A percentile compares a stretch with the other conserved stretches of the same genome.
Conservation (phyloP, 495 filamentous ascomycete species). For the Pseudoneurospora amorphoporcata region DNA sequence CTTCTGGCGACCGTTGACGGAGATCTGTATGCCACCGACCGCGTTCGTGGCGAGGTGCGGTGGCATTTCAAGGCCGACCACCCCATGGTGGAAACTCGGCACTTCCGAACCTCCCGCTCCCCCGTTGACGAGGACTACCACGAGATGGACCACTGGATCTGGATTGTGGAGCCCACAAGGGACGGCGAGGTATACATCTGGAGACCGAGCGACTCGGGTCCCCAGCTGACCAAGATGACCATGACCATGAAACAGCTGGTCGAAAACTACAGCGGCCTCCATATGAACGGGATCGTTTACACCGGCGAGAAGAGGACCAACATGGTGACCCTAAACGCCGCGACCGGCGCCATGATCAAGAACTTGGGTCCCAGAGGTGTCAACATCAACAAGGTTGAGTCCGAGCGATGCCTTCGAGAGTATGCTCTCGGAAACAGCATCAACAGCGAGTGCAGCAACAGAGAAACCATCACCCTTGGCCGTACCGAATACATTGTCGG, state of each 20-base stretch:
- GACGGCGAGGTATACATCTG: slow-evolving; percentile 88
- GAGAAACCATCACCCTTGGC: slow-evolving; percentile 65
- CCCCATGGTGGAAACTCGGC: slow-evolving; percentile 82
- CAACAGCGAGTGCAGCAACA: slow-evolving; percentile 59
- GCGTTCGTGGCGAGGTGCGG: slow-evolving; percentile 67
- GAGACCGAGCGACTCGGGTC: slow-evolving; percentile 55
- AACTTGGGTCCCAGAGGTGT: slow-evolving; percentile 37
- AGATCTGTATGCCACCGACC: slow-evolving; percentile 84
- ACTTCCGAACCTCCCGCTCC: slow-evolving; percentile 64
- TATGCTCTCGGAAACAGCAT: slow-evolving; percentile 54
- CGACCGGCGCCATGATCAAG: slow-evolving; percentile 59
- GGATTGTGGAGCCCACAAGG: slow-evolving; percentile 89
- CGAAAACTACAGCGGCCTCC: slow-evolving; percentile 56
- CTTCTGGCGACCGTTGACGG: slow-evolving; percentile 99
- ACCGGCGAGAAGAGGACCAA: slow-evolving; percentile 84
- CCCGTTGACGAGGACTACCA: slow-evolving; percentile 43
- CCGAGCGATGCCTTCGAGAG: slow-evolving; percentile 46
- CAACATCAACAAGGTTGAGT: slow-evolving; percentile 35
- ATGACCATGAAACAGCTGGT: slow-evolving; percentile 79
- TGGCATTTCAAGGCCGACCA: slow-evolving; percentile 78
- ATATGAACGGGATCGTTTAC: slow-evolving; percentile 67
- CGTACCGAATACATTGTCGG: slow-evolving; percentile 79
- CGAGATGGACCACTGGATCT: slow-evolving; percentile 74
- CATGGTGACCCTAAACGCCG: slow-evolving; percentile 78
- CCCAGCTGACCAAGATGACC: slow-evolving; percentile 67